Evolutionary conservation across 2,329 filamentous ascomycete species (phyloP).

Genomic region (Colletotrichum plurivorum): DNA sequence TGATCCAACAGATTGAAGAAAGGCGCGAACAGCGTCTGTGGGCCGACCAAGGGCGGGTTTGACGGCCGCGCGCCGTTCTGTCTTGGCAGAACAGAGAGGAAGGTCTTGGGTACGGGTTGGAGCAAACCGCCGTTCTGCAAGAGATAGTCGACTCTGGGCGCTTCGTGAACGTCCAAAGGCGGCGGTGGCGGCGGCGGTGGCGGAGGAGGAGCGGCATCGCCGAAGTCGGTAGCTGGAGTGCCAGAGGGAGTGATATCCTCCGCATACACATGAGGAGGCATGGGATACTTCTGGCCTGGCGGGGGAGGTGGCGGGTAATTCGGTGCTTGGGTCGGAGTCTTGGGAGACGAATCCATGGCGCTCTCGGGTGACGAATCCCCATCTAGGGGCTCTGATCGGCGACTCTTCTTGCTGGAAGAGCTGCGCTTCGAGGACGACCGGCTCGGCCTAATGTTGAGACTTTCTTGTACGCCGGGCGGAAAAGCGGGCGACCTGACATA

Average conservation of each 20-base stretch:
- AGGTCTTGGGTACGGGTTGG: slow-evolving; percentile 78
- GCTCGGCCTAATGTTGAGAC: slow-evolving; percentile 42
- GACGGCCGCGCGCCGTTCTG: slow-evolving; percentile 71
- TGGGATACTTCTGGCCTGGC: slow-evolving; percentile 54
- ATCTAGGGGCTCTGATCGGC: slow-evolving; percentile 57
- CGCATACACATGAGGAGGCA: slow-evolving; percentile 54
- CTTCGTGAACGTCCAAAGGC: slow-evolving; percentile 77
- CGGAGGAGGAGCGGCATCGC: slow-evolving; percentile 59
- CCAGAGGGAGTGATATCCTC: slow-evolving; percentile 56
- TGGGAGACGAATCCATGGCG: slow-evolving; percentile 70
- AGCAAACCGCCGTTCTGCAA: slow-evolving; percentile 88
- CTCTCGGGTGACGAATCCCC: slow-evolving; percentile 62
- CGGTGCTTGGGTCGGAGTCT: slow-evolving; percentile 70
- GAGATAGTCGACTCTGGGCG: slow-evolving; percentile 91
- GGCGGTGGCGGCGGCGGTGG: slow-evolving; percentile 83
- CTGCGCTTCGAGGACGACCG: slow-evolving; percentile 47
- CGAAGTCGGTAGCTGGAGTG: slow-evolving; percentile 56
- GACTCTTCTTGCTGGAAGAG: slow-evolving; percentile 50
- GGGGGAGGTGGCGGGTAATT: slow-evolving; percentile 63
- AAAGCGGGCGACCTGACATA: slow-evolving; percentile 57
- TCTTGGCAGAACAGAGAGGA: slow-evolving; percentile 76
- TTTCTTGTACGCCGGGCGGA: slow-evolving; percentile 46
- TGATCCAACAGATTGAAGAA: slow-evolving; percentile 88
- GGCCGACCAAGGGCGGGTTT: slow-evolving; percentile 75
- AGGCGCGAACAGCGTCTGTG: slow-evolving; percentile 83